These are phyloP conservation scores for Xylaria palmicola DNA, from an alignment of 495 filamentous ascomycete species.

Conservation along the genomic window DNA sequence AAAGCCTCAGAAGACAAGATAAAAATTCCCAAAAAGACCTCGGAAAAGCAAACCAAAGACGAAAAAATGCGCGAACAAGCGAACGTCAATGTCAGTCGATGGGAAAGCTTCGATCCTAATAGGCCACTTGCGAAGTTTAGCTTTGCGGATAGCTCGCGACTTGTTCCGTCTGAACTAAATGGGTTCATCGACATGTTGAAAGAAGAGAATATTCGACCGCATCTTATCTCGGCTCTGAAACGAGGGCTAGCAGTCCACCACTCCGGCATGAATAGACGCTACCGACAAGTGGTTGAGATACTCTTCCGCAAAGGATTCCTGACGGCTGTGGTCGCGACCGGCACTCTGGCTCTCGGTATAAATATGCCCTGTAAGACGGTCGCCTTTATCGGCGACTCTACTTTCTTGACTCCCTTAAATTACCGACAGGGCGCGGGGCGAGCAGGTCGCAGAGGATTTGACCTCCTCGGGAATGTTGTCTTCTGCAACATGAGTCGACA, in stretches of 20 bases:
- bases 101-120: slow-evolving; percentile 63
- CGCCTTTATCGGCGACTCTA: slow-evolving; percentile 70
- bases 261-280: slow-evolving; percentile 73
- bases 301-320: slow-evolving; percentile 73
- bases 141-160: slow-evolving; percentile 61
- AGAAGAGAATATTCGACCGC: slow-evolving; percentile 41
- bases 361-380: slow-evolving; percentile 87
- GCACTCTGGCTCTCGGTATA: slow-evolving; percentile 73
- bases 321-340: slow-evolving; percentile 73
- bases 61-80: slow-evolving; percentile 56
- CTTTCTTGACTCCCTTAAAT: slow-evolving; percentile 70
- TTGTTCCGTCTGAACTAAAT: slow-evolving; percentile 52
- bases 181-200: slow-evolving; percentile 46
- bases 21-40: slow-evolving; percentile 38
- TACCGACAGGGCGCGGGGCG: slow-evolving; percentile 75
- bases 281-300: slow-evolving; percentile 69
- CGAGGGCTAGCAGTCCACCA: slow-evolving; percentile 77
- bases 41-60: slow-evolving; percentile 45
- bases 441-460: slow-evolving; percentile 77
- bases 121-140: slow-evolving; percentile 60
- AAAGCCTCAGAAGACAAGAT: slow-evolving; percentile 34
- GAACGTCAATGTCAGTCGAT: slow-evolving; percentile 51
- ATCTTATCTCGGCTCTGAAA: slow-evolving; percentile 55
- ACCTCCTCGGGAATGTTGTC: slow-evolving; percentile 76
- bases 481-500: slow-evolving; percentile 59